Evolutionary conservation across 306 rosid species (phyloP).

Genomic region (Alnus rubra): DNA sequence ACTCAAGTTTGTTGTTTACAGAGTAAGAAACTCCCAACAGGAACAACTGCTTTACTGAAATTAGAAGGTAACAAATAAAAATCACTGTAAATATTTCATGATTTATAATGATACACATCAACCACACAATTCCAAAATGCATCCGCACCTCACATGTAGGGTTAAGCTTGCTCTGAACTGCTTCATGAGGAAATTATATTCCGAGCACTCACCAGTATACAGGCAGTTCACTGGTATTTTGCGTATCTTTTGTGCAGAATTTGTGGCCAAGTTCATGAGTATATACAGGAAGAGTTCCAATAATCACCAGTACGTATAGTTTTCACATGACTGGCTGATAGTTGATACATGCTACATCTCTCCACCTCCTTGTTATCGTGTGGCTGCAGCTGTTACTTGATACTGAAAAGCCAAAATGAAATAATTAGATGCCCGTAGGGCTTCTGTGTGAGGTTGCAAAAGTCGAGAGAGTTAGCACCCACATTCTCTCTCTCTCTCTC

Average conservation of each 20-base stretch:
- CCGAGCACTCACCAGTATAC: neutral
- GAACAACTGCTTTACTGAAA: constrained; percentile 78
- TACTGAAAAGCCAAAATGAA: neutral
- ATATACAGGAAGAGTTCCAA: constrained; percentile 58
- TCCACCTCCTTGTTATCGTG: neutral
- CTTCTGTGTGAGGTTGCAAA: neutral
- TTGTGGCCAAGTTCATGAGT: constrained; percentile 89
- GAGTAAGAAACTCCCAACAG: constrained; percentile 80
- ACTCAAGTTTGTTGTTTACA: constrained; percentile 31
- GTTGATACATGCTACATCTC: neutral
- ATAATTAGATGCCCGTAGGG: neutral
- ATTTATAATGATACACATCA: constrained; percentile 1
- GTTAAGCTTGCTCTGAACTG: too few species aligned
- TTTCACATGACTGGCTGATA: neutral
- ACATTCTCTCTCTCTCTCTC: neutral
- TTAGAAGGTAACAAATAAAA: constrained; percentile 59
- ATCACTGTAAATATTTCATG: neutral
- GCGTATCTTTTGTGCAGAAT: constrained; percentile 56
- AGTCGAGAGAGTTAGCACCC: neutral
- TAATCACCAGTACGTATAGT: constrained; percentile 42
- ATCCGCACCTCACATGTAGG: too few species aligned
- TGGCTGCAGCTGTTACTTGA: neutral
- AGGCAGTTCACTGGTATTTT: neutral
- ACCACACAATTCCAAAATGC: neutral
- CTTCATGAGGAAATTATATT: too few species aligned